These are phyloP conservation scores for Colletotrichum trifolii DNA, from an alignment of 2,329 filamentous ascomycete genomes.

Conservation along the genomic window DNA sequence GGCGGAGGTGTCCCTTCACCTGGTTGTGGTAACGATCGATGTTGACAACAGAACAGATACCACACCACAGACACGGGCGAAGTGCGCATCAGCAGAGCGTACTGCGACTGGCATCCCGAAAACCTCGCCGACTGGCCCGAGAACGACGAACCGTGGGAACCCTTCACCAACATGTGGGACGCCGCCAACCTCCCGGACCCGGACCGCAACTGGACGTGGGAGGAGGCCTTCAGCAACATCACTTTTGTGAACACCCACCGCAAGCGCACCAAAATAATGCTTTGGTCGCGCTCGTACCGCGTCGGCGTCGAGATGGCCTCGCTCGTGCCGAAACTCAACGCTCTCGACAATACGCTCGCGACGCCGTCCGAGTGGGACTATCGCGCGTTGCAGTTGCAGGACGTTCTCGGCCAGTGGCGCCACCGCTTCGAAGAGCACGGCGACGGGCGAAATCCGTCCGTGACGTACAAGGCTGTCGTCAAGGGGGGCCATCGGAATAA, in stretches of 20 bases:
- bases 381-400: slow-evolving; percentile 31
- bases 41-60: neutral
- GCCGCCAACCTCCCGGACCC: slow-evolving; percentile 17
- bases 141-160: slow-evolving; percentile 22
- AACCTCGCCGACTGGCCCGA: slow-evolving; percentile 44
- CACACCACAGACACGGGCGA: slow-evolving; percentile 16
- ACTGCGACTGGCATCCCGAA: slow-evolving; percentile 45
- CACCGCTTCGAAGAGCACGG: slow-evolving; percentile 6
- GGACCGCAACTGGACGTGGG: slow-evolving; percentile 36
- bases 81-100: slow-evolving; percentile 43
- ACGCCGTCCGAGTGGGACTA: slow-evolving; percentile 26
- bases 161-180: slow-evolving; percentile 6
- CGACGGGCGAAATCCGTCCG: slow-evolving; percentile 29
- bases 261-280: slow-evolving; percentile 40
- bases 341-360: slow-evolving; percentile 31
- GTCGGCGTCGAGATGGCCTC: slow-evolving; percentile 48
- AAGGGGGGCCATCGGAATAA: slow-evolving; percentile 44
- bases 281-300: slow-evolving; percentile 51
- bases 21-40: no score
- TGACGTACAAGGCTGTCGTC: slow-evolving; percentile 45
- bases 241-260: slow-evolving; percentile 36
- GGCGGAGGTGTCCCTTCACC: slow-evolving; percentile 30
- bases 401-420: slow-evolving; percentile 33
- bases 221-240: slow-evolving; percentile 39
- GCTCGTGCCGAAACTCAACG: slow-evolving; percentile 27